Evolutionary conservation across 2,329 filamentous ascomycete genomes (phyloP).

Genomic region (Ambrosiella xylebori): DNA sequence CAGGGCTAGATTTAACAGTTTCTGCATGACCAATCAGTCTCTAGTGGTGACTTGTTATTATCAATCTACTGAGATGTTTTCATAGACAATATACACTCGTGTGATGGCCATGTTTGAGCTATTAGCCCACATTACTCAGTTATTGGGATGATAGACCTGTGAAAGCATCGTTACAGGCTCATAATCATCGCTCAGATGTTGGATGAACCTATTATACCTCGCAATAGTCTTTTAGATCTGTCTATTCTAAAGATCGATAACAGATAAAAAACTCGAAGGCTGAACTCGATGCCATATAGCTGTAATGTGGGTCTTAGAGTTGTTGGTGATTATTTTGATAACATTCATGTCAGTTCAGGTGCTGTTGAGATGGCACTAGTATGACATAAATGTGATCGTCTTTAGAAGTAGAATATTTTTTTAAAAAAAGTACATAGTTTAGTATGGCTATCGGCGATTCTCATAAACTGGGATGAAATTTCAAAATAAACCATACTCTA

Average conservation of each 20-base stretch:
- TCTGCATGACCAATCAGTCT: too few relatives aligned
- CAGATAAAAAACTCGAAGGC: constrained; percentile 19
- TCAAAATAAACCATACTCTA: too few relatives aligned
- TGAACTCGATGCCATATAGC: constrained; percentile 16
- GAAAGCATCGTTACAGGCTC: constrained; percentile 18
- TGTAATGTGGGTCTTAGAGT: constrained; percentile 17
- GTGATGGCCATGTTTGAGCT: neutral
- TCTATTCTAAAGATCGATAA: constrained; percentile 20
- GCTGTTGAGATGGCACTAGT: constrained; percentile 1
- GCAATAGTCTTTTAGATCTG: constrained; percentile 18
- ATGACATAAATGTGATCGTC: too few relatives aligned
- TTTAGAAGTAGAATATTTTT: too few relatives aligned
- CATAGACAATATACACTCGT: neutral
- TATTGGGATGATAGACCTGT: neutral
- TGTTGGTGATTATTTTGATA: constrained; percentile 12
- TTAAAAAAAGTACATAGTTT: too few relatives aligned
- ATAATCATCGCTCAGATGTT: constrained; percentile 21
- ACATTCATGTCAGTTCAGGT: neutral
- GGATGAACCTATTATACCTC: constrained; percentile 16
- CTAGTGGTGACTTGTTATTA: too few relatives aligned
- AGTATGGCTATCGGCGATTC: too few relatives aligned
- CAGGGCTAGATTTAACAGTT: too few relatives aligned
- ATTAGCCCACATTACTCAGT: neutral
- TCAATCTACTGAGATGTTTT: too few relatives aligned
- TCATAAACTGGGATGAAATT: too few relatives aligned